Percentiles rank a stretch among this genome's conserved stretches.
Evolutionary conservation across 352 stramenopile genomes (phyloP).

Genomic region (Sclerospora graminicola): DNA sequence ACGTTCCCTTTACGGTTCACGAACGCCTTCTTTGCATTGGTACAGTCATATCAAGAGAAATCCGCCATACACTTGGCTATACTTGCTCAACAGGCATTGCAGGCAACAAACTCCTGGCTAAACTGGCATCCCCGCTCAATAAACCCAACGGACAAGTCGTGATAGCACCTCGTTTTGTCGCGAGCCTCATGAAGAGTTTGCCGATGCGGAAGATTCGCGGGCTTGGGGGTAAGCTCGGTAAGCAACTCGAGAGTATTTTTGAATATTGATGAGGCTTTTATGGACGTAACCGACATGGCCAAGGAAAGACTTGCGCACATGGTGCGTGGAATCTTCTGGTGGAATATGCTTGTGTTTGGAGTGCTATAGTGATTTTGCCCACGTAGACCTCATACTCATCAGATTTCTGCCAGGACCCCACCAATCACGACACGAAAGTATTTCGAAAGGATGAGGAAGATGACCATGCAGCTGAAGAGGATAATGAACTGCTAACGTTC

Average conservation of each 20-base stretch:
- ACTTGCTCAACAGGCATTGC: constrained; percentile 75
- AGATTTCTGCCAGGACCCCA: constrained; percentile 45
- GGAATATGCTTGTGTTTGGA: background rate
- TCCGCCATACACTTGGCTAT: constrained; percentile 61
- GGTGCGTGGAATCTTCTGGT: constrained; percentile 12
- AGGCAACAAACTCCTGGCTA: constrained; percentile 70
- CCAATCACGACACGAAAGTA: constrained; percentile 58
- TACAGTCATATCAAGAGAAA: constrained; percentile 55
- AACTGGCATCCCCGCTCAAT: constrained; percentile 69
- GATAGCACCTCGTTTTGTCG: constrained; percentile 51
- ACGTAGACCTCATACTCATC: constrained; percentile 28
- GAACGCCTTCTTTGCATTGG: constrained; percentile 63
- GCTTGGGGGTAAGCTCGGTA: constrained; percentile 66
- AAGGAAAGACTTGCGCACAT: constrained; percentile 35
- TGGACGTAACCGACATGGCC: constrained; percentile 68
- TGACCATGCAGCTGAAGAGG: constrained; percentile 2
- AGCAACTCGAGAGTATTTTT: constrained; percentile 55
- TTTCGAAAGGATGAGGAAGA: constrained; percentile 30
- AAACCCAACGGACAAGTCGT: constrained; percentile 77
- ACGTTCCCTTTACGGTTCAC: constrained; percentile 53
- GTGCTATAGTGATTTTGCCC: background rate
- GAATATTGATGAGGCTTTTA: constrained; percentile 71
- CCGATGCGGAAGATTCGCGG: constrained; percentile 65
- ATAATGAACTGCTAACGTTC: constrained; percentile 26
- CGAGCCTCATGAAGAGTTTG: constrained; percentile 53